Percentiles rank a stretch among this genome's conserved stretches.
Evolutionary conservation across 2,329 filamentous ascomycete species (phyloP).

Genomic region (Shiraia sp.): DNA sequence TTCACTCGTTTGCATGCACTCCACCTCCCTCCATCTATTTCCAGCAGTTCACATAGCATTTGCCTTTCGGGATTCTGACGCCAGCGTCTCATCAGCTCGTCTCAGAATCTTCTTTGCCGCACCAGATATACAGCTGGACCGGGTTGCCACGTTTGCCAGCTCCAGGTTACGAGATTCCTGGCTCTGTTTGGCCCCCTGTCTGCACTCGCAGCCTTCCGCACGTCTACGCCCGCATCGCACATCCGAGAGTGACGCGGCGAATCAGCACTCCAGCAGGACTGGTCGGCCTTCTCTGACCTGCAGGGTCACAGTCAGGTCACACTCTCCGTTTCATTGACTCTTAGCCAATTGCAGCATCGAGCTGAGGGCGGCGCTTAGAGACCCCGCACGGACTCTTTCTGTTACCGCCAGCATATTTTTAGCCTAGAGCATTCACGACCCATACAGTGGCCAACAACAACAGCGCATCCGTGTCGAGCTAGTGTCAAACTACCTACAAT

Average conservation of each 20-base stretch:
- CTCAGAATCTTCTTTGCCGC: constrained; percentile 25
- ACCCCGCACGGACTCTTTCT: constrained; percentile 23
- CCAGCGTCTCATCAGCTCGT: constrained; percentile 33
- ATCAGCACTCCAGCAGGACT: constrained; percentile 27
- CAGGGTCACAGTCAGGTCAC: constrained; percentile 44
- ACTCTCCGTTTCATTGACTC: constrained; percentile 37
- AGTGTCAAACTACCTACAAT: constrained; percentile 32
- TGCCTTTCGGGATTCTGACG: constrained; percentile 18
- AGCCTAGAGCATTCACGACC: constrained; percentile 36
- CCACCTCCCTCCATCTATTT: constrained; percentile 25
- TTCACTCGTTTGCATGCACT: constrained; percentile 24
- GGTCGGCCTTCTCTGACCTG: constrained; percentile 29
- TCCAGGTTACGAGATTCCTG: constrained; percentile 19
- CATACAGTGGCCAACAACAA: constrained; percentile 39
- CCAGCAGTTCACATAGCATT: constrained; percentile 17
- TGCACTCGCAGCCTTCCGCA: constrained; percentile 32
- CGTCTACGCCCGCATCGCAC: constrained; percentile 31
- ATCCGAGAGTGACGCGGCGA: constrained; percentile 23
- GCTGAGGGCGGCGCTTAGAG: constrained; percentile 10
- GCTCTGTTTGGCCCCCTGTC: constrained; percentile 17
- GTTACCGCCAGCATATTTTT: constrained; percentile 32
- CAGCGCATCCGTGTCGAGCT: constrained; percentile 32
- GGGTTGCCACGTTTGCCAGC: constrained; percentile 29
- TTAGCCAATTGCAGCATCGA: constrained; percentile 20
- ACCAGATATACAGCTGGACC: constrained; percentile 24